These are phyloP conservation scores for Aegilops tauschii DNA, from an alignment of 176 grass and related monocot genomes.

Conservation along the genomic window DNA sequence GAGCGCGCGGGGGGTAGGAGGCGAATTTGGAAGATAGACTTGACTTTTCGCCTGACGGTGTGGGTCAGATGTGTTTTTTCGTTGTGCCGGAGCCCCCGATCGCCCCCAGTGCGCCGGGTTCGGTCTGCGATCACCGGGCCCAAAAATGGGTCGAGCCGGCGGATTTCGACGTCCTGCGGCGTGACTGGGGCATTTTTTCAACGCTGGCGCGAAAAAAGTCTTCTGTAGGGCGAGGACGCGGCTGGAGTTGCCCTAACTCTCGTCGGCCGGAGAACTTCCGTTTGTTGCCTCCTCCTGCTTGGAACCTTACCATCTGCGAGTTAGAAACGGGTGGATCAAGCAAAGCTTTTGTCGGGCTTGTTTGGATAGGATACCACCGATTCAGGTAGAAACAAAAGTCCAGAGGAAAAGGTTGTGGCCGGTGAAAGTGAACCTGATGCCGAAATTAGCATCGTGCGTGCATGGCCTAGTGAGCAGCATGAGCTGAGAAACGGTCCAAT, in stretches of 20 bases:
- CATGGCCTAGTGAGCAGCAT: background rate
- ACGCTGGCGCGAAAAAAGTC: no score
- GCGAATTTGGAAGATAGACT: no score
- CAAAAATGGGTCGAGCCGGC: no score
- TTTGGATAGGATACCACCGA: background rate
- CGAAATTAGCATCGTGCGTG: background rate
- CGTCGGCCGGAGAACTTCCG: background rate
- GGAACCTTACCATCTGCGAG: background rate
- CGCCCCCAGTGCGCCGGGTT: no score
- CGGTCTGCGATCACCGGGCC: no score
- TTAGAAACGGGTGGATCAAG: background rate
- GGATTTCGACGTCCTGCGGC: no score
- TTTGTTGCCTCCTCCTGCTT: constrained; percentile 7
- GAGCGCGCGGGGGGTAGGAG: no score
- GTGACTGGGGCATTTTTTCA: no score
- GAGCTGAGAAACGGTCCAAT: background rate
- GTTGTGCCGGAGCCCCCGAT: no score
- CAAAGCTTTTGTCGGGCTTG: background rate
- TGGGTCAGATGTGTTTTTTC: no score
- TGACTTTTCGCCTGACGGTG: no score
- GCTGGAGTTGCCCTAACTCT: background rate
- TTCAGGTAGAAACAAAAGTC: background rate
- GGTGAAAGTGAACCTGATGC: background rate
- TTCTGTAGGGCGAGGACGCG: no score
- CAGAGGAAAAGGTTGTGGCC: background rate